Conservation (phyloP, 495 filamentous ascomycete species). For the Neurospora sp. region DNA sequence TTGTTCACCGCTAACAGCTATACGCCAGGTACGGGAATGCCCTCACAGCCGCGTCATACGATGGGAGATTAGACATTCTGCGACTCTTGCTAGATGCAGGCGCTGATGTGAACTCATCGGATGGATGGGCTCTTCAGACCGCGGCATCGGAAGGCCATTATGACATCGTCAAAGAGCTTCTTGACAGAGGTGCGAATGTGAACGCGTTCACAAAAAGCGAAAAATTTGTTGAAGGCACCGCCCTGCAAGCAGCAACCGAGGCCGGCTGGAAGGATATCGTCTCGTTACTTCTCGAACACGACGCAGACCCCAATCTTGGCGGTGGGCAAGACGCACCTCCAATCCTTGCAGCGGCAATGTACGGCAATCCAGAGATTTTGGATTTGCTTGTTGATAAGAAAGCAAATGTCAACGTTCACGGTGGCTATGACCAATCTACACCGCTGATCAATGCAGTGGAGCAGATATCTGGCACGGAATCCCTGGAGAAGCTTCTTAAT, state of each 20-base stretch:
- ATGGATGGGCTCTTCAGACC: conserved; percentile 20
- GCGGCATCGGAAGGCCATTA: conserved; percentile 23
- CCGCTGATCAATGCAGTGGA: background rate
- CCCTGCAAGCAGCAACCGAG: conserved; percentile 23
- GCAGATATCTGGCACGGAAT: background rate
- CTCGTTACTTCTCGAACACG: conserved; percentile 18
- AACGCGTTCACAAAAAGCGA: conserved; percentile 15
- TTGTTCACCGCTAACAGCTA: background rate
- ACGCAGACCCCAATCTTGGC: conserved; percentile 21
- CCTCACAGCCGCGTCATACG: background rate
- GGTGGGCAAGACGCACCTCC: conserved; percentile 17
- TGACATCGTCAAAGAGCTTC: conserved; percentile 20
- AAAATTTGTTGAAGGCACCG: conserved; percentile 14
- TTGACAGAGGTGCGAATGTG: conserved; percentile 22
- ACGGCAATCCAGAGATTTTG: conserved; percentile 18
- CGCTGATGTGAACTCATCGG: background rate
- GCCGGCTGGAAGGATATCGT: conserved; percentile 19
- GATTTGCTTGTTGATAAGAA: conserved; percentile 15
- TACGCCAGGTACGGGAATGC: background rate
- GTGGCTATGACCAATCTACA: background rate
- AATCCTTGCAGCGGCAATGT: conserved; percentile 17
- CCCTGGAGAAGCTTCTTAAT: background rate
- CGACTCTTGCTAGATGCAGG: background rate
- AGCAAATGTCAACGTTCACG: conserved; percentile 15
- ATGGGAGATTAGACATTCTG: background rate